Evolutionary conservation across 345 rosid genomes (phyloP), one percentile per base, ranked within the genome.

Genomic region (Theobroma cacao): DNA sequence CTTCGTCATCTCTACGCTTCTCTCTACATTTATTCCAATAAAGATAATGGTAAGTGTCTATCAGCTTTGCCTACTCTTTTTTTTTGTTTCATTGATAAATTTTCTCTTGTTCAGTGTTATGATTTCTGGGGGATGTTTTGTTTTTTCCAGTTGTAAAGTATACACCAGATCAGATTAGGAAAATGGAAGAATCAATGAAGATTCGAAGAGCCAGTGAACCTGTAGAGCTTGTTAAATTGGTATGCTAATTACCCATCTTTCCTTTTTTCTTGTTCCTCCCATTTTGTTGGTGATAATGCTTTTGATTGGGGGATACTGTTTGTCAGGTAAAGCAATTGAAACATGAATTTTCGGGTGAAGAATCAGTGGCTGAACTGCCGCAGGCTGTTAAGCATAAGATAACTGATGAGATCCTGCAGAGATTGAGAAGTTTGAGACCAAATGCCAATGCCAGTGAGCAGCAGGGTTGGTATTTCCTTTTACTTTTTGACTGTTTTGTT

Each of bases 141-240:
- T 68, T 38, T 78, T 68, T 80, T 75, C 50, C 80, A 94, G 99
- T 74, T 82, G 92, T 86, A 61, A 90, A 83, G 72, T 97, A 91
- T 75, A 88, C 96, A 15, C 87, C 91, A 36, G 94, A 89, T 82
- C 98, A 94, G 97, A 88, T 93, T 86, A 87, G 80, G 88, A 90
- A 82, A 84, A 97, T 93, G 97, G 93, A 93, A 85, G 98, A 94
- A 76, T 93, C 98, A 12, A 78, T 86, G 65, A 92, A 89, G 88
- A 91, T 97, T 87, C 94, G 99, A 75, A 90, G 88, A 84, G 91
- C 87, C 0, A 89, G 88, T 72, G 83, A 91, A 78, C 93, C 98
- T 34, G 12, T 73, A 26, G 75, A 86, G 84, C 96, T 97, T 80
- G 64, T 88, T 80, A 81, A 85, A 81, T 75, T 90, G 92, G 99